Conservation (phyloP, 768 basidiomycete genomes). For the Mycena epipterygia region DNA sequence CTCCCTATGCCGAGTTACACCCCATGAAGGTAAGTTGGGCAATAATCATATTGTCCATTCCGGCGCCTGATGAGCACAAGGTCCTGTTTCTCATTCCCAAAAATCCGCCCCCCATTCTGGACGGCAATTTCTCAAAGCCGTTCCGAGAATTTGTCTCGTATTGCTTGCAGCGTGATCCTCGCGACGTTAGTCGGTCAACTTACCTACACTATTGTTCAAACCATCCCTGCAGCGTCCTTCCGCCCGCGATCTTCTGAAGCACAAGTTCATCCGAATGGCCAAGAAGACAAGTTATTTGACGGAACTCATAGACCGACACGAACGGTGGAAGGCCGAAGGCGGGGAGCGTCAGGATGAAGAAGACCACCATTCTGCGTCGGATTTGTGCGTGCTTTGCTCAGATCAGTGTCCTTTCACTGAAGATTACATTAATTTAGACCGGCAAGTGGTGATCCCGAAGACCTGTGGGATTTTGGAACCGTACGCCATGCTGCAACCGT, state of each 20-base stretch:
- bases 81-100: slow-evolving; percentile 98
- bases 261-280: slow-evolving; percentile 95
- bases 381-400: slow-evolving; percentile 64
- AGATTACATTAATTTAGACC: slow-evolving; percentile 54
- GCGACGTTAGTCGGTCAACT: slow-evolving; percentile 70
- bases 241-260: slow-evolving; percentile 95
- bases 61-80: slow-evolving; percentile 54
- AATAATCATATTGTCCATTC: not conserved
- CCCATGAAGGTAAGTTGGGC: slow-evolving; percentile 90
- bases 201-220: slow-evolving; percentile 34
- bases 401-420: slow-evolving; percentile 4
- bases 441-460: slow-evolving; percentile 74
- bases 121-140: slow-evolving; percentile 90
- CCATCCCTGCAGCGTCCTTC: slow-evolving; percentile 78
- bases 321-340: slow-evolving; percentile 93
- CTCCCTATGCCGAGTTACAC: slow-evolving; percentile 97
- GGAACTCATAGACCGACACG: slow-evolving; percentile 94
- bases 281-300: slow-evolving; percentile 96
- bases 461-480: slow-evolving; percentile 98
- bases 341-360: slow-evolving; percentile 83
- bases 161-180: slow-evolving; percentile 95
- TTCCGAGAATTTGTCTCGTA: slow-evolving; percentile 95
- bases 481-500: slow-evolving; percentile 85
- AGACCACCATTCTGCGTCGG: slow-evolving; percentile 70
- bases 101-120: slow-evolving; percentile 93